Evolutionary conservation across 2,329 filamentous ascomycete genomes (phyloP), one percentile per base, ranked within the genome.

Genomic region (Falciphora oryzae): DNA sequence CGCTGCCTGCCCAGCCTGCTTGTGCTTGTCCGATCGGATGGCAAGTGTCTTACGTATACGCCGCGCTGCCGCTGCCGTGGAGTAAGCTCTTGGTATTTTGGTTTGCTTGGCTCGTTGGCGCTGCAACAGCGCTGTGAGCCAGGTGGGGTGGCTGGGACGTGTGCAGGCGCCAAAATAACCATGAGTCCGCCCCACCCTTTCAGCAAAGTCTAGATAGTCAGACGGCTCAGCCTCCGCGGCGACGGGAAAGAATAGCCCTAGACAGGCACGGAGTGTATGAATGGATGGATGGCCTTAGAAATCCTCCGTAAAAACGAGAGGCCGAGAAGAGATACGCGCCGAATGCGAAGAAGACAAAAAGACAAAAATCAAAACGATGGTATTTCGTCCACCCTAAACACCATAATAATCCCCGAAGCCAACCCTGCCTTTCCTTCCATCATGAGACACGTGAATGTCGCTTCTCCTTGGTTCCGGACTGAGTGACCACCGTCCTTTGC

Each of bases 11-110:
- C 44, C 7, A 53, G n/a, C 44, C 6, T 25, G 22, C 22, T 25
- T 11, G 22, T 53, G 44, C 44, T 25, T 25, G 44, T 53, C 22
- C 8, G 18, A 25, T 53, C 44, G 44, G 44, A 53, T 53, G 44
- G 44, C 44, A 53, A 53, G 44, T 53, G 44, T 53, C 44, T 53
- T 53, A 53, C 44, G 44, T 53, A 53, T 53, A 25, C 44, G 44
- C 14, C 18, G 16, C 38, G 38, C 13, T 18, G 44, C 44, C 22
- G 16, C 22, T 53, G 44, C 44, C 44, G 44, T 53, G 44, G 22
- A 53, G 44, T 53, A 53, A 53, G 44, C 44, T 53, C 44, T 53
- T 53, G 22, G 44, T 53, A 53, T 53, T 53, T 53, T 53, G 22
- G 44, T 22, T 25, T 53, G 44, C 44, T 53, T 53, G 44, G 44